Base-by-base conservation (phyloP, 164 flowering plant species). In the Annona cherimola region DNA sequence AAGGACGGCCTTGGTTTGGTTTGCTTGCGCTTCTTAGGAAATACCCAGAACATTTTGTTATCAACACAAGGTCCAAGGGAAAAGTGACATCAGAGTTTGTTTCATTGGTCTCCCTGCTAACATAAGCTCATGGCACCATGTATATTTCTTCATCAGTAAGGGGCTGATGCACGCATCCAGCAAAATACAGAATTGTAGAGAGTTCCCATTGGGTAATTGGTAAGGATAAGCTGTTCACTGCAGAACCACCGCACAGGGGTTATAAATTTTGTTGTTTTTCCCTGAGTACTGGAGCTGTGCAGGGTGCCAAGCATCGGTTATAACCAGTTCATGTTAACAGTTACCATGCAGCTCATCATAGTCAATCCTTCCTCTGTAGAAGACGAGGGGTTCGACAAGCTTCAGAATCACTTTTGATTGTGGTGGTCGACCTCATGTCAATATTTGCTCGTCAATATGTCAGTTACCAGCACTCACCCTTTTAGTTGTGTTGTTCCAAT, bases 11-110 rank as follows among this genome's bases (percentile, higher is more conserved):
- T 4, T 93, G 99, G 99, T 86, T 78, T 74, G 99, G 99, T 41
- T 78, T 96, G 84, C 95, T 96, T n/a, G 84, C 89, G 76, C 77
- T 96, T 84, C 82, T 96, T 8, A 81, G 95, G 77, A 96, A 92
- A 81, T 90, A 96, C 77, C 99, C 99, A 1, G 98, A 96, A 80
- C 97, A 96, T 76, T 96, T 96, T 65, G 98, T 96, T 70, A 90
- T 96, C 86, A 93, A 93, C 83, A 96, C 95, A 39, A 86, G 96
- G 76, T 91, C 98, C 67, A 96, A 87, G 79, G 97, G 98, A 43
- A 82, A 94, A 60, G 81, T 88, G n/a, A 89, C 92, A 0, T 77
- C 81, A 5, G 99, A 96, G 76, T 96, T 90, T 79, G 99, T 95
- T 43, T 93, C 96, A 63, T 87, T 95, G 45, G 98, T 96, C 46